phyloP scores from a whole-genome alignment of 1,284 basidiomycete species.

The Pterulicium gracile region DNA sequence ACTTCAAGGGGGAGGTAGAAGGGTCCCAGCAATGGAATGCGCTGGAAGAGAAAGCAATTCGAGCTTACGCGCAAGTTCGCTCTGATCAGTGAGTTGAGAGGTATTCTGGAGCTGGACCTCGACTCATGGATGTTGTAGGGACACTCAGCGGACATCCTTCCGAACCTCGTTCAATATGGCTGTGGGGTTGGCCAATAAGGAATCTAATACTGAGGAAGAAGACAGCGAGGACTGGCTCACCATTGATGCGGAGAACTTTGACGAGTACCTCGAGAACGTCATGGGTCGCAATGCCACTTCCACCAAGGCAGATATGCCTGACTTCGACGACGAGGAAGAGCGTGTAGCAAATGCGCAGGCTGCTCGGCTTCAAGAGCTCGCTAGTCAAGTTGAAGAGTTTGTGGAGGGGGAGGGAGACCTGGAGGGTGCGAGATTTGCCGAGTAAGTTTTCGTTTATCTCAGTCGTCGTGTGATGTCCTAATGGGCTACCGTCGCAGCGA shows the following conservation, averaged over 20 bases:
- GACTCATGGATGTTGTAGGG: conserved; percentile 23
- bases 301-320: conserved; percentile 18
- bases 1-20: conserved; percentile 67
- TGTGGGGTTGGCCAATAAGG: background rate
- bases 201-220: conserved; percentile 25
- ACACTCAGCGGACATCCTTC: conserved; percentile 29
- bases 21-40: conserved; percentile 69
- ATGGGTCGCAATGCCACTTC: too few relatives aligned
- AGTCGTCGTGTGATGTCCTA: background rate
- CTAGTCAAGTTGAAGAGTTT: conserved; percentile 77
- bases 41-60: conserved; percentile 60
- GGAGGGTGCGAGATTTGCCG: conserved; percentile 79
- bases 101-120: conserved; percentile 1
- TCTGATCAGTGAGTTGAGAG: conserved; percentile 49
- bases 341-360: conserved; percentile 52
- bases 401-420: conserved; percentile 81
- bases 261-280: conserved; percentile 43
- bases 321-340: conserved; percentile 42
- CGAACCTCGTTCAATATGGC: conserved; percentile 19
- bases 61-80: conserved; percentile 52
- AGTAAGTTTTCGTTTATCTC: conserved; percentile 42
- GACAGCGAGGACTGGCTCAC: conserved; percentile 69
- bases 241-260: conserved; percentile 53
- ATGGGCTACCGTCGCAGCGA: conserved; percentile 5
- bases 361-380: conserved; percentile 59